Evolutionary conservation across 345 rosid species (phyloP).

Genomic region (Aegle marmelos): DNA sequence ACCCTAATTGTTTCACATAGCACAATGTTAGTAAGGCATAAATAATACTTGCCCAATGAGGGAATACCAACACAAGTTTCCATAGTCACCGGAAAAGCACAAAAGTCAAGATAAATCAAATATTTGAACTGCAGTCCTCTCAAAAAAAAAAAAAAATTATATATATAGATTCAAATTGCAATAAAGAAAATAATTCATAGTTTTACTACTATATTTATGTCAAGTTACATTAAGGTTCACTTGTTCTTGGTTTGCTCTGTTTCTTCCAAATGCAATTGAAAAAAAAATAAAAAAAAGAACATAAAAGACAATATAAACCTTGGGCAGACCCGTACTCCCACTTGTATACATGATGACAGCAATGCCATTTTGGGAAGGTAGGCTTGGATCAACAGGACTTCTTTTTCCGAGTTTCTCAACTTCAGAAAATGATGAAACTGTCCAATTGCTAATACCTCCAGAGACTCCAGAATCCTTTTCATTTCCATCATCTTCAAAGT

Average conservation of each 20-base stretch:
- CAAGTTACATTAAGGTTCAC: not conserved
- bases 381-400: conserved; percentile 44
- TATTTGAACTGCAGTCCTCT: too few species aligned
- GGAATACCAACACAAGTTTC: not conserved
- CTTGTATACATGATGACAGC: conserved; percentile 94
- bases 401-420: conserved; percentile 70
- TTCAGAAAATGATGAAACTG: conserved; percentile 63
- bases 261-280: not conserved
- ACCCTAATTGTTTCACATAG: conserved; percentile 48
- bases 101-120: not conserved
- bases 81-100: not conserved
- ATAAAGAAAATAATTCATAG: not conserved
- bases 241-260: not conserved
- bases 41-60: not conserved
- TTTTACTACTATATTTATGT: not conserved
- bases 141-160: too few species aligned
- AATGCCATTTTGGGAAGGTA: conserved; percentile 67
- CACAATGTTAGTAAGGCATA: conserved; percentile 18
- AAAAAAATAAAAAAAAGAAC: not conserved
- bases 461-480: conserved; percentile 33
- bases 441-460: conserved; percentile 39
- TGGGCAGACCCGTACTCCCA: conserved; percentile 92
- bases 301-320: conserved; percentile 43
- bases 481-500: conserved; percentile 59
- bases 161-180: too few species aligned